Evolutionary conservation across 495 filamentous ascomycete genomes (phyloP), one percentile per base, ranked within the genome.

Genomic region (Lasiosphaeria ovina): DNA sequence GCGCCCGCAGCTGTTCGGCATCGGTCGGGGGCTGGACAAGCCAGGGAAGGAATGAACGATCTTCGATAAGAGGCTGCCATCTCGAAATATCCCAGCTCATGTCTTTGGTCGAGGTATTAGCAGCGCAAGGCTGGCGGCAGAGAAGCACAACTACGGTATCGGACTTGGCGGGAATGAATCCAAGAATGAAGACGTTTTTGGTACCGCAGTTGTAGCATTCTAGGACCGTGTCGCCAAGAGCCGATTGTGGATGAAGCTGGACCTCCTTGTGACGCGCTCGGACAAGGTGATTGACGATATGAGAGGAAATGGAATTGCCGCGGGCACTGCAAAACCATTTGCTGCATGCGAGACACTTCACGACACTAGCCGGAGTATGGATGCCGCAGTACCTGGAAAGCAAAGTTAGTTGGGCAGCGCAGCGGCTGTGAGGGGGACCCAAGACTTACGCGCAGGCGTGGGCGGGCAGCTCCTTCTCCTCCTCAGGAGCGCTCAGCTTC

Each of bases 271-370:
- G 94, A 47, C 94, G 88, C 61, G 95, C 95, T 57, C 94, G 90
- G 53, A 99, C 94, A 35, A 99, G 86, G 69, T 99, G 94, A 72
- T 98, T 98, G 77, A 99, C 89, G 63, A 99, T 97, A 67, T 99
- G 94, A 6, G 94, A 97, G 16, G 93, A 97, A 44, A 89, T 95
- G 40, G 92, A 92, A 72, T 97, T 99, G 56, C 94, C 93, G 72
- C 93, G 89, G 53, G 94, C 92, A 72, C 94, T 98, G 77, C 94
- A 99, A 72, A 99, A 99, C 94, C 94, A 99, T 70, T 99, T 99
- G 78, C 83, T 91, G 76, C 94, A 99, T 53, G 88, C 82, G 55
- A 99, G 81, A 70, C 94, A 99, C 75, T 96, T 97, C 56, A 98
- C 94, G 55, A 98, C 95, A 63, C 91, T 93, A 69, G 89, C 87